Conservation (phyloP, 2,329 filamentous ascomycete genomes). For the Myriosclerotinia scirpicola region DNA sequence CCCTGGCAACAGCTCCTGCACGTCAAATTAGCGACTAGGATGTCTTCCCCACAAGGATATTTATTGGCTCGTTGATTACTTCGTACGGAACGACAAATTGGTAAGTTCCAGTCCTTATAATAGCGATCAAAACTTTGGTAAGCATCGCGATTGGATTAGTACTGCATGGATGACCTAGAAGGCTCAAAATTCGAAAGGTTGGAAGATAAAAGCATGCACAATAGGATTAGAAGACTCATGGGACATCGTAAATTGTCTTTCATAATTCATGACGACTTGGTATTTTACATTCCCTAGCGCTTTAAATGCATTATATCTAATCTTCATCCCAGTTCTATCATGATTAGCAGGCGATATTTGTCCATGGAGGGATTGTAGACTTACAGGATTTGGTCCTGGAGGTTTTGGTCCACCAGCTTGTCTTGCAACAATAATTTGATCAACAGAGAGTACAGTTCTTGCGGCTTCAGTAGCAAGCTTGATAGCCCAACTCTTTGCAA, state of each 20-base stretch:
- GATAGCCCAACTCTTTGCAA: conserved; percentile 94
- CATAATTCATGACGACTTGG: conserved; percentile 28
- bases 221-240: background rate
- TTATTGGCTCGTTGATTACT: background rate
- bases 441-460: conserved; percentile 89
- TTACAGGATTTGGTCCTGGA: conserved; percentile 78
- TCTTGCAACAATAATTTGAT: conserved; percentile 98
- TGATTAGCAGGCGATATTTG: conserved; percentile 25
- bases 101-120: background rate
- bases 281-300: conserved; percentile 38
- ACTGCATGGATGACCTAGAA: background rate
- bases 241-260: conserved; percentile 22
- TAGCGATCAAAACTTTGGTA: background rate
- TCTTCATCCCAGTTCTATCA: conserved; percentile 43
- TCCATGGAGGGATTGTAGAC: conserved; percentile 26
- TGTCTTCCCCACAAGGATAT: background rate
- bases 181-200: background rate
- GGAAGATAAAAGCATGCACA: background rate
- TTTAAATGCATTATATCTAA: conserved; percentile 38
- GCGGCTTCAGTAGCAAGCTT: conserved; percentile 94
- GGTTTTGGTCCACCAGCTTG: conserved; percentile 98
- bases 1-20: conserved; percentile 12
- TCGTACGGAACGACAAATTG: background rate
- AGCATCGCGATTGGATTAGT: background rate
- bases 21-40: background rate